These are phyloP conservation scores for Leccinum disarticulatum DNA, from an alignment of 768 basidiomycete genomes.

Conservation along the genomic window DNA sequence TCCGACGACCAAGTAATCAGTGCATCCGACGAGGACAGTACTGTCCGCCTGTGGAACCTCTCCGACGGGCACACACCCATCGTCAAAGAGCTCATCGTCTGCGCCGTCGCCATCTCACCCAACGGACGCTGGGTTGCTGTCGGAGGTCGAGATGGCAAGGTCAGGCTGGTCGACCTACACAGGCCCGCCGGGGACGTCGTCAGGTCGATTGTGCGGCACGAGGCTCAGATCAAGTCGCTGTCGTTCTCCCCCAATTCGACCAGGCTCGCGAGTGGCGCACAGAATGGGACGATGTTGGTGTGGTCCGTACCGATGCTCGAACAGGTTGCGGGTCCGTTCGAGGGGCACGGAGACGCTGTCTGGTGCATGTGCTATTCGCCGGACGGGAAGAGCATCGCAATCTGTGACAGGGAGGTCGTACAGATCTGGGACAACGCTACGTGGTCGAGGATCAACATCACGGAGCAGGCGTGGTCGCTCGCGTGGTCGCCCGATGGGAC, in stretches of 20 bases:
- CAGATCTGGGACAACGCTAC: slow-evolving; percentile 17
- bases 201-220: not conserved
- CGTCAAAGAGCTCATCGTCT: slow-evolving; percentile 6
- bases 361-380: slow-evolving; percentile 23
- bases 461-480: slow-evolving; percentile 22
- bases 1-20: slow-evolving; percentile 17
- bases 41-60: slow-evolving; percentile 18
- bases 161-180: slow-evolving; percentile 10
- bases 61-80: not conserved
- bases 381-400: slow-evolving; percentile 18
- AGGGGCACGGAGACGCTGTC: slow-evolving; percentile 13
- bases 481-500: slow-evolving; percentile 18
- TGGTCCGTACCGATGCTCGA: slow-evolving; percentile 17
- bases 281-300: slow-evolving; percentile 16
- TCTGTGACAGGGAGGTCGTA: slow-evolving; percentile 19
- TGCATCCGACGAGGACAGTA: slow-evolving; percentile 18
- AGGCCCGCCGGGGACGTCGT: not conserved
- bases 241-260: slow-evolving; percentile 21
- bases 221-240: slow-evolving; percentile 10
- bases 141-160: slow-evolving; percentile 16
- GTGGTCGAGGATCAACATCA: slow-evolving; percentile 2
- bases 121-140: slow-evolving; percentile 16
- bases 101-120: slow-evolving; percentile 1
- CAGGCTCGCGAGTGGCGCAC: slow-evolving; percentile 16
- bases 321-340: slow-evolving; percentile 6